Base-by-base conservation (phyloP, 306 rosid genomes). In the Ziziphus jujuba region DNA sequence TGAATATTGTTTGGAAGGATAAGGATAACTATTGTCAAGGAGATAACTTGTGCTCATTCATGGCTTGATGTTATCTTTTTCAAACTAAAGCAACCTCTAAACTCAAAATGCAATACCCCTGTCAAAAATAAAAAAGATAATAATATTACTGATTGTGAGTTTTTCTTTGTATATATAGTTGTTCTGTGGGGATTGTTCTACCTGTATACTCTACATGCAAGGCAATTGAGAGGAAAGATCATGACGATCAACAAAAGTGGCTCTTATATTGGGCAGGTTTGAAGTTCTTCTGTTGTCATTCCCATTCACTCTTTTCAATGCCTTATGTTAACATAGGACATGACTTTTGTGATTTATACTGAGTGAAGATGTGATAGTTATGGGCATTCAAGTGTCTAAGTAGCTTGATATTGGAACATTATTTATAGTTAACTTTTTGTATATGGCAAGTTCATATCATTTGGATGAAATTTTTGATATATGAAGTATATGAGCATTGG, bases 221-320 rank as follows among this genome's bases (percentile, higher is more conserved):
- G 86, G 97, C 98, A 59, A 87, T 92, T 44, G 98, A 92, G 71
- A 82, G 71, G 67, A 86, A 80, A 63, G 87, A 90, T 78, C 79
- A 81, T 70, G 31, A 77, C 78, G 93, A 82, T 49, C 96, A 89
- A 70, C 84, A 86, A 25, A 76, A 78, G 76, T 85, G 92, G 83
- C 98, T 92, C 83, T 20, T 92, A 14, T 92, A 92, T 65, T 92
- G 98, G 97, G 97, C 98, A 71, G 97, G 98, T 90, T 56, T 7
- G 43, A 11, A 54, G 19, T 71, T 66, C 1, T 25, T 49, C 9
- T 63, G n/a, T 28, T 11, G 20, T 61, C 45, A 4, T 65, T 63
- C 49, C 7, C 56, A 24, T 45, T 69, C 58, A 19, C 20, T 22
- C 9, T 67, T 9, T 13, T 21, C 59, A 40, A 15, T 53, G 28